Evolutionary conservation across 495 filamentous ascomycete species (phyloP), one percentile per base, ranked within the genome.

Genomic region (Tetracladium marchalianum): DNA sequence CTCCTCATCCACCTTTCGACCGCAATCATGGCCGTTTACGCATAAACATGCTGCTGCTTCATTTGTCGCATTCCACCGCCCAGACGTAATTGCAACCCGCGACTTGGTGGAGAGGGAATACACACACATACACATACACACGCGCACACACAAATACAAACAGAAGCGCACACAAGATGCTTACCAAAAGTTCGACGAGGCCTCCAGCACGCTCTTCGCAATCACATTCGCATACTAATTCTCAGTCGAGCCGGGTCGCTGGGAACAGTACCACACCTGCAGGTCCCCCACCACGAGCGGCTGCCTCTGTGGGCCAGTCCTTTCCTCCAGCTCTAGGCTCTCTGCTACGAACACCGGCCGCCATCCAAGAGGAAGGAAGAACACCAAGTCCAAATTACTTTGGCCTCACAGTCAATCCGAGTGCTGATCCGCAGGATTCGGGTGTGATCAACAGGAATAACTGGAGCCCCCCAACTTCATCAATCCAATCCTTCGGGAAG

Each of bases 341-440:
- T 52, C 56, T 53, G 67, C 66, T 66, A 66, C 55, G 61, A 67
- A 64, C 63, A 63, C 61, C 67, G 70, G 61, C 53, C 57, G 47
- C 59, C 65, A 47, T 44, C 13, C 50, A 53, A 6, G 51, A 52
- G 27, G 68, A 71, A 35, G 62, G 57, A 37, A 64, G 67, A 27
- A 62, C 72, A 5, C 60, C 81, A 15, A 87, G 83, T 57, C 82
- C 86, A 15, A 87, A 82, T 58, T 95, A 95, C 62, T 95, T 95
- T 53, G 82, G 81, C 38, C 71, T 92, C 39, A 66, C 71, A 24
- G 65, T 84, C 43, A 83, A 90, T 35, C 68, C 75, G 27, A 48
- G 63, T 17, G 67, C 55, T 39, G 80, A 84, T 51, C 62, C 73
- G n/a, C 68, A 75, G 43, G 71, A 78, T 40, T 83, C 82, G 1